A percentile compares a stretch with the other conserved stretches of the same genome.
Conservation (phyloP, 2,329 filamentous ascomycete species). For the Claviceps africana region DNA sequence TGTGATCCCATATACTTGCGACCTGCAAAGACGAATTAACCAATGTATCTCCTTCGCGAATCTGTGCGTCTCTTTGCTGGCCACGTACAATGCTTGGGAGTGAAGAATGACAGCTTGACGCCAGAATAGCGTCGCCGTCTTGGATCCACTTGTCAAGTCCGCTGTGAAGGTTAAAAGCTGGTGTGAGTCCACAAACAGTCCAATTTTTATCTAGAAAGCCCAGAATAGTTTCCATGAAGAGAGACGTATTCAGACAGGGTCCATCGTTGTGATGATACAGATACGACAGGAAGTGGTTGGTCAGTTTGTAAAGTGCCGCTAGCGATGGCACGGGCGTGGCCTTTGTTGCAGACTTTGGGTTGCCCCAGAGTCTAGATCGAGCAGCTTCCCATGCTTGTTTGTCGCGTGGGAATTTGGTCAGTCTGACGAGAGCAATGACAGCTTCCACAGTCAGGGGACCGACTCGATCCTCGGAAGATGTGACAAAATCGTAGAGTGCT, state of each 20-base stretch:
- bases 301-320: slow-evolving; percentile 49
- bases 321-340: slow-evolving; percentile 47
- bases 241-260: slow-evolving; percentile 14
- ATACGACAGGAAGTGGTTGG: slow-evolving; percentile 35
- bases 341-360: slow-evolving; percentile 14
- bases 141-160: slow-evolving; percentile 50
- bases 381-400: slow-evolving; percentile 51
- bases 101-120: slow-evolving; percentile 24
- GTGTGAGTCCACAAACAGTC: slow-evolving; percentile 20
- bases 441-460: slow-evolving; percentile 22
- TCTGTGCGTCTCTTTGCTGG: not conserved
- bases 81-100: slow-evolving; percentile 26
- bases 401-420: slow-evolving; percentile 43
- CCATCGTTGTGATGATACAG: slow-evolving; percentile 36
- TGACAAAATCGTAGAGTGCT: slow-evolving; percentile 25
- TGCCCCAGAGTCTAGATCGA: slow-evolving; percentile 48
- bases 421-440: slow-evolving; percentile 22
- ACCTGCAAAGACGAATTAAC: slow-evolving; percentile 14
- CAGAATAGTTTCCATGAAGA: slow-evolving; percentile 13
- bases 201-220: slow-evolving; percentile 21
- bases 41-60: not conserved
- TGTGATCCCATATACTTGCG: slow-evolving; percentile 30
- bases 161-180: slow-evolving; percentile 46
- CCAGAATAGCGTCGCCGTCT: slow-evolving; percentile 35
- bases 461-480: slow-evolving; percentile 4